phyloP scores from a whole-genome alignment of 345 rosid genomes.

The Syzygium oleosum region DNA sequence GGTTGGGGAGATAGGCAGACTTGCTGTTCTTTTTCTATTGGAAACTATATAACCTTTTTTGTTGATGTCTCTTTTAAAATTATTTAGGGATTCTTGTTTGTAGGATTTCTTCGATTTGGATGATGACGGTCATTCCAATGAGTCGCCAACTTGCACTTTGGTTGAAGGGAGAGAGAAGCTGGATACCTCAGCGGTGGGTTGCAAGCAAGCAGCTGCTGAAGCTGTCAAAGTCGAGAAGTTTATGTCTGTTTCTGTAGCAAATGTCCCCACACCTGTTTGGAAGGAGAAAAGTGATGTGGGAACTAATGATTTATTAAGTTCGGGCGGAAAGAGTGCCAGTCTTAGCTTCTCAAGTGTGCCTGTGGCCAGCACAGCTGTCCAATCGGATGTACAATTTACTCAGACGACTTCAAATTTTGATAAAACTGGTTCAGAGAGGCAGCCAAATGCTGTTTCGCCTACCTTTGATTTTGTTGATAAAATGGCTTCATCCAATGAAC shows the following conservation, averaged over 20 bases:
- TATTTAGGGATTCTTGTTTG: not conserved
- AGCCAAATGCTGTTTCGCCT: slow-evolving; percentile 13
- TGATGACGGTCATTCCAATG: slow-evolving; percentile 34
- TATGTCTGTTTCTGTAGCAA: slow-evolving; percentile 24
- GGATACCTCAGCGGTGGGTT: slow-evolving; percentile 15
- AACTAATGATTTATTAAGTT: slow-evolving; percentile 21
- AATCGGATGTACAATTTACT: slow-evolving; percentile 15
- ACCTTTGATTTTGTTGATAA: slow-evolving; percentile 17
- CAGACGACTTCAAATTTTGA: slow-evolving; percentile 17
- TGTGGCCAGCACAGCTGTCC: slow-evolving; percentile 20
- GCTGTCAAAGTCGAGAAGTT: slow-evolving; percentile 17
- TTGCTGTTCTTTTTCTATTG: not conserved
- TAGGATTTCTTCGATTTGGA: slow-evolving; percentile 80
- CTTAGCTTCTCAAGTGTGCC: slow-evolving; percentile 15
- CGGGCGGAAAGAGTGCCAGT: slow-evolving; percentile 22
- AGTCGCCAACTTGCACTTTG: slow-evolving; percentile 12
- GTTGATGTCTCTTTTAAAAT: not conserved
- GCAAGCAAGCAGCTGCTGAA: slow-evolving; percentile 22
- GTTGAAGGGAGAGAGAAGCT: slow-evolving; percentile 27
- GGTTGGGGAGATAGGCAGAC: not conserved
- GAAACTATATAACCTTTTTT: not conserved
- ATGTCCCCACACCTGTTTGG: slow-evolving; percentile 9
- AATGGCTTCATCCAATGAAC: slow-evolving; percentile 20
- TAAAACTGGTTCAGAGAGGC: slow-evolving; percentile 9
- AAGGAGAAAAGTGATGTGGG: slow-evolving; percentile 22